Conservation (phyloP, 129 eudicot genomes). For the Apium graveolens region DNA sequence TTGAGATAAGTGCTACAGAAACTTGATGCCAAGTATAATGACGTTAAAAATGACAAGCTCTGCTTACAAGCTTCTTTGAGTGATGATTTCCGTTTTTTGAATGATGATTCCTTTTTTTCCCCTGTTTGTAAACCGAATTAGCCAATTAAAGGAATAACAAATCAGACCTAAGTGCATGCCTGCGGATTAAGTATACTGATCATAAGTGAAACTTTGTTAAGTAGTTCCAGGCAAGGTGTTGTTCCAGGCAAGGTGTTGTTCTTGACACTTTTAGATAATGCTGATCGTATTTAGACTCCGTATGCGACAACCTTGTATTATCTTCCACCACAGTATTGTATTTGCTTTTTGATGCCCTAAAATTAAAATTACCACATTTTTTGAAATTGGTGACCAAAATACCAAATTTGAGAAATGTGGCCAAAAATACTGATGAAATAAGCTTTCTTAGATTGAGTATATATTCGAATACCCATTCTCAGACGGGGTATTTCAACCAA, state of each 20-base stretch:
- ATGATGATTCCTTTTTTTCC: background rate
- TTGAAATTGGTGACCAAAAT: too few species aligned
- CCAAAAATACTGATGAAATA: too few species aligned
- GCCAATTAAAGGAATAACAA: background rate
- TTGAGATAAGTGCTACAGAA: constrained; percentile 13
- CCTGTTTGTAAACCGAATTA: background rate
- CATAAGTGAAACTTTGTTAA: background rate
- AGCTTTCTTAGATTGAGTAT: too few species aligned
- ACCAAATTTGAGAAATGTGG: too few species aligned
- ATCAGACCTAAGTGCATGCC: background rate
- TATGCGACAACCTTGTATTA: background rate
- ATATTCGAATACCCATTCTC: too few species aligned
- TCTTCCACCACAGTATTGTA: background rate
- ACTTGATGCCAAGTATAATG: background rate
- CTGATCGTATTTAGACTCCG: background rate
- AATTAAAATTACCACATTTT: too few species aligned
- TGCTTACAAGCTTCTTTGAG: background rate
- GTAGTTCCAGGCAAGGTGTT: background rate
- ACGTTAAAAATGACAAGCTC: constrained; percentile 1
- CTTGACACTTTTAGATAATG: background rate
- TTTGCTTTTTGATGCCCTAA: background rate
- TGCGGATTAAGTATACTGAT: background rate
- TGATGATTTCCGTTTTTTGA: background rate
- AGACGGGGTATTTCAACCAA: too few species aligned
- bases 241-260: background rate